These are phyloP conservation scores for Lyophyllum shimeji DNA, from an alignment of 768 basidiomycete genomes.

Conservation along the genomic window DNA sequence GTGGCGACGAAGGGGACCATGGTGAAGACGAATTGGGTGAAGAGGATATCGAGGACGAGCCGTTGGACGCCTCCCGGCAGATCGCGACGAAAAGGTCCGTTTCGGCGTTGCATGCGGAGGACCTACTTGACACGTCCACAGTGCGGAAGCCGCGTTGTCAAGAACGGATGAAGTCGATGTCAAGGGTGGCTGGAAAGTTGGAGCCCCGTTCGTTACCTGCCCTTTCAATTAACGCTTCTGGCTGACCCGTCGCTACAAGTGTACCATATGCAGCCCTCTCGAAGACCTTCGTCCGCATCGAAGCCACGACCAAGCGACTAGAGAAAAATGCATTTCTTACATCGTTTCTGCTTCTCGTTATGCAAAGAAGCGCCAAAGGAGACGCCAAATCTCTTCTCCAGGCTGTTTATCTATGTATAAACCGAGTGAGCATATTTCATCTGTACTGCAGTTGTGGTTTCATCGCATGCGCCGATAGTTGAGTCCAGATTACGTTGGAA, in stretches of 20 bases:
- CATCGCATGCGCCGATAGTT: constrained; percentile 47
- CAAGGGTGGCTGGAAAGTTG: constrained; percentile 79
- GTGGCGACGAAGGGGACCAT: constrained; percentile 30
- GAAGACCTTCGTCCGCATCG: constrained; percentile 85
- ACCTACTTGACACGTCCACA: constrained; percentile 19
- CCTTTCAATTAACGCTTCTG: neutral
- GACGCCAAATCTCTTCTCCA: constrained; percentile 79
- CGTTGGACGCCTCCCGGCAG: constrained; percentile 29
- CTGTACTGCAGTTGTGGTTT: neutral
- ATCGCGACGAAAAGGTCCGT: constrained; percentile 68
- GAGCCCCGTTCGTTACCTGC: constrained; percentile 67
- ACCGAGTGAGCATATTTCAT: constrained; percentile 58
- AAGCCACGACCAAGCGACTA: constrained; percentile 91
- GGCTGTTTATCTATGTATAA: constrained; percentile 94
- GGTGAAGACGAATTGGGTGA: constrained; percentile 34
- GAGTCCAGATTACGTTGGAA: constrained; percentile 91
- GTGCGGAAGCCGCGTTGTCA: constrained; percentile 69
- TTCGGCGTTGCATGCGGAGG: neutral
- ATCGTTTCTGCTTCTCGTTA: constrained; percentile 85
- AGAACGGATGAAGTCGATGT: constrained; percentile 71
- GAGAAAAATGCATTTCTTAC: constrained; percentile 92
- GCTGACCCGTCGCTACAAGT: constrained; percentile 23
- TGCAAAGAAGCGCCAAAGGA: constrained; percentile 76
- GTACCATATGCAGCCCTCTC: constrained; percentile 94
- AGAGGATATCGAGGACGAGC: constrained; percentile 29